Percentiles rank a stretch among this genome's conserved stretches.
Conservation (phyloP, 164 flowering plant genomes). For the Akebia trifoliata region DNA sequence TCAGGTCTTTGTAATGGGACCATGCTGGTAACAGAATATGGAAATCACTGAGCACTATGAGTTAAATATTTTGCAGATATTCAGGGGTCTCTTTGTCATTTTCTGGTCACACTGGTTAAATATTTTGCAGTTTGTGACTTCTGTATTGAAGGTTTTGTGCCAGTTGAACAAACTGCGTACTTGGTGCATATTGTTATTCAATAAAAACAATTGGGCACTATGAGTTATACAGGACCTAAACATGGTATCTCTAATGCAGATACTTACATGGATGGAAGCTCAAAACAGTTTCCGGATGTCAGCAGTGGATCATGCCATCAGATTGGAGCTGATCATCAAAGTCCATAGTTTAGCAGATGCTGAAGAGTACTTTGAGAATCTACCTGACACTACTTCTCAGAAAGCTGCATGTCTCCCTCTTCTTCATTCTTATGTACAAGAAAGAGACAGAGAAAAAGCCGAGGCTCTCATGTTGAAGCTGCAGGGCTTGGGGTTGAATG, state of each 20-base stretch:
- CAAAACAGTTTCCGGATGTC: slow-evolving; percentile 24
- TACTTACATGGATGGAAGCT: slow-evolving; percentile 25
- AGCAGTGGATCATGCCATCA: slow-evolving; percentile 37
- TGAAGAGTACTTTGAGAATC: slow-evolving; percentile 38
- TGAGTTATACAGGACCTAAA: slow-evolving; percentile 3
- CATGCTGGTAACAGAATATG: neutral
- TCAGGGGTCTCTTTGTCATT: no score
- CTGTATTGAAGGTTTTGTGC: neutral
- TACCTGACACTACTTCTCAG: slow-evolving; percentile 25
- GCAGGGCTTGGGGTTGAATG: slow-evolving; percentile 30
- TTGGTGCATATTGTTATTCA: no score
- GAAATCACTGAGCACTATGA: neutral
- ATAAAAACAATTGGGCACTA: no score
- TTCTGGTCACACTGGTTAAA: no score
- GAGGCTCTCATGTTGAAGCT: slow-evolving; percentile 51
- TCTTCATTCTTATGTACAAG: slow-evolving; percentile 44
- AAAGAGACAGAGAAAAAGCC: slow-evolving; percentile 31
- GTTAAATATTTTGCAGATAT: no score
- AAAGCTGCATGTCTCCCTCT: slow-evolving; percentile 50
- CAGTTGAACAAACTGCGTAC: no score
- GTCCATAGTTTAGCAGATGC: slow-evolving; percentile 31
- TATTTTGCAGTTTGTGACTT: neutral
- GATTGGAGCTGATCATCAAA: slow-evolving; percentile 37
- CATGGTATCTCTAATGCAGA: slow-evolving; percentile 20
- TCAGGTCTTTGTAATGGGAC: neutral